These are phyloP conservation scores for Wickerhamiella brachini DNA, from an alignment of 805 yeast genomes.

Conservation along the genomic window DNA sequence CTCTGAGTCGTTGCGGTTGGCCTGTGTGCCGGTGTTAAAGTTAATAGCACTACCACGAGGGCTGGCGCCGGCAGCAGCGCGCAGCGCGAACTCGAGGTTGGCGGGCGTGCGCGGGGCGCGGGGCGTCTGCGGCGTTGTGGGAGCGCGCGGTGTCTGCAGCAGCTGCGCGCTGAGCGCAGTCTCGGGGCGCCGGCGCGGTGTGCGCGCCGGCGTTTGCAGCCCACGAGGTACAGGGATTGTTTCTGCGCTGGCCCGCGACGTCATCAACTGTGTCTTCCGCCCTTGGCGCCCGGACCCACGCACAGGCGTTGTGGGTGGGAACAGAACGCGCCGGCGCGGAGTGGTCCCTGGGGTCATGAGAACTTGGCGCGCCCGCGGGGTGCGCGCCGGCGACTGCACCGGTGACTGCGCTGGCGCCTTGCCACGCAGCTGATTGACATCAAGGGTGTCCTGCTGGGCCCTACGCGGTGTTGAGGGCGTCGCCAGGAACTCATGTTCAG, in stretches of 20 bases:
- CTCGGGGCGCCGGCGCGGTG: not conserved
- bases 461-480: constrained; percentile 18
- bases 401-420: not conserved
- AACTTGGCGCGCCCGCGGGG: not conserved
- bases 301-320: constrained; percentile 14
- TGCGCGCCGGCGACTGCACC: not conserved
- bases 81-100: not conserved
- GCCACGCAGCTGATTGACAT: not conserved
- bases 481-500: constrained; percentile 2
- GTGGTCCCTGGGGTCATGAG: constrained; percentile 9
- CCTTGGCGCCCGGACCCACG: constrained; percentile 19
- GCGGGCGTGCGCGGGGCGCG: not conserved
- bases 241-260: not conserved
- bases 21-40: not conserved
- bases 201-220: not conserved
- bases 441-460: not conserved
- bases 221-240: not conserved
- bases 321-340: constrained; percentile 14
- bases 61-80: not conserved
- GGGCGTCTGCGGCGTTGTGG: not conserved
- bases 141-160: not conserved
- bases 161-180: not conserved
- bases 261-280: not conserved
- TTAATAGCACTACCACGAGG: not conserved
- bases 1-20: not conserved